Evolutionary conservation across 495 filamentous ascomycete genomes (phyloP), one percentile per base, ranked within the genome.

Genomic region (Aspergillus baeticus): DNA sequence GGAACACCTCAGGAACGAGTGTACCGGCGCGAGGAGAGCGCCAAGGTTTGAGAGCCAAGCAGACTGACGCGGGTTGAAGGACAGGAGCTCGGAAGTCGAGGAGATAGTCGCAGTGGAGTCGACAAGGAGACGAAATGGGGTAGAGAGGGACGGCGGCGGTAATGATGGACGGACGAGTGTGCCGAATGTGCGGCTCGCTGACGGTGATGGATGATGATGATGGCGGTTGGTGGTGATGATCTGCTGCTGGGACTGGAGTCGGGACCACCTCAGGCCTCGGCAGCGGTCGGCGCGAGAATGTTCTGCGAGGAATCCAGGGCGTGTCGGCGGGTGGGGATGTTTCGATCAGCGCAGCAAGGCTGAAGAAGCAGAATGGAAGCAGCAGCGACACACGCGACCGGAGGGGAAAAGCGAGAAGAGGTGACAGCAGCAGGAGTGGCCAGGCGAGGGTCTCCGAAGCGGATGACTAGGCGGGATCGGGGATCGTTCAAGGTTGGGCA

Each of bases 1-100:
- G 64, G 72, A 65, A 69, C 69, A 65, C 63, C 69, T 72, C 70
- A 68, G 65, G 61, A 60, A 72, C 61, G 64, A 67, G 63, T 64
- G 70, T 59, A 64, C 69, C 69, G 67, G 66, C 66, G 69, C 65
- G 68, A 61, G 61, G 68, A 69, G 65, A 67, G 66, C 62, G 64
- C 59, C 59, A 46, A 56, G 56, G 44, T 61, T 29, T 29, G 26
- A 52, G 48, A 52, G 63, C 62, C 51, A 37, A 58, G 45, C 37
- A 59, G 45, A 48, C 29, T 23, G 55, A 22, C 46, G 51, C 54
- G 56, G 50, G 45, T 41, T 23, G 45, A 45, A 18, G 43, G 48
- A 48, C 26, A 10, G 46, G 29, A 49, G 31, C 46, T 57, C 1
- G 50, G 47, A 33, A 23, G 54, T 17, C 31, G 37, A 37, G 37